Conservation (phyloP, 176 grass and related monocot genomes). For the Poa pratensis region DNA sequence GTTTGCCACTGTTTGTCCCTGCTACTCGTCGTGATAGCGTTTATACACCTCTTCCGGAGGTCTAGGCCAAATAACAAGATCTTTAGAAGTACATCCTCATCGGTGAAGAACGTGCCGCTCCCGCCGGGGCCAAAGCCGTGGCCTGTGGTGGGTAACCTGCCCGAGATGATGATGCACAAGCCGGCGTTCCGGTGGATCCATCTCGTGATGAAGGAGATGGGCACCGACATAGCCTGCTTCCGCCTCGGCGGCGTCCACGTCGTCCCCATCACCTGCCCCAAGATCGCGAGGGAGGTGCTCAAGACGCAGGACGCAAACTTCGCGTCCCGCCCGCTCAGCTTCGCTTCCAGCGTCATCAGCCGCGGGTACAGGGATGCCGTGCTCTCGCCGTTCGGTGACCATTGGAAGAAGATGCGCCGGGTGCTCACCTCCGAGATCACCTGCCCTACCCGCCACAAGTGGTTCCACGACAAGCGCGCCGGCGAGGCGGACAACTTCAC, state of each 20-base stretch:
- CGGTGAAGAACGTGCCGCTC: not conserved
- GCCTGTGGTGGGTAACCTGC: slow-evolving; percentile 46
- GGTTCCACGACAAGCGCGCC: slow-evolving; percentile 12
- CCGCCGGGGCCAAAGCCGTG: slow-evolving; percentile 50
- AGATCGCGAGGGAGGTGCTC: slow-evolving; percentile 48
- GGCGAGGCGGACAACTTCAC: slow-evolving; percentile 46
- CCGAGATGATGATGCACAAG: not conserved
- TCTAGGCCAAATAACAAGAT: not conserved
- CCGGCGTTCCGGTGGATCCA: slow-evolving; percentile 37
- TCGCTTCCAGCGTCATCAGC: slow-evolving; percentile 34
- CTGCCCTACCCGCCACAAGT: not conserved
- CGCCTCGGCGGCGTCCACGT: slow-evolving; percentile 42
- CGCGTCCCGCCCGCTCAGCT: slow-evolving; percentile 38
- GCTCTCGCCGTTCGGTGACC: slow-evolving; percentile 39
- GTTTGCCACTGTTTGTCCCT: not conserved
- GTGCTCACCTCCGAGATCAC: slow-evolving; percentile 40
- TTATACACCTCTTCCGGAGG: not conserved
- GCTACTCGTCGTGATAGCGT: not conserved
- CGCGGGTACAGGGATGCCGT: slow-evolving; percentile 1
- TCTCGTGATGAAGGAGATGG: slow-evolving; percentile 32
- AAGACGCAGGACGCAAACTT: slow-evolving; percentile 49
- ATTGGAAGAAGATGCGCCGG: slow-evolving; percentile 62
- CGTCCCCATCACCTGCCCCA: slow-evolving; percentile 37
- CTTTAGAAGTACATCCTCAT: not conserved
- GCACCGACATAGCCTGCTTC: slow-evolving; percentile 53